Evolutionary conservation across 1,284 basidiomycete genomes (phyloP).

Genomic region (Gymnopus androsaceus): DNA sequence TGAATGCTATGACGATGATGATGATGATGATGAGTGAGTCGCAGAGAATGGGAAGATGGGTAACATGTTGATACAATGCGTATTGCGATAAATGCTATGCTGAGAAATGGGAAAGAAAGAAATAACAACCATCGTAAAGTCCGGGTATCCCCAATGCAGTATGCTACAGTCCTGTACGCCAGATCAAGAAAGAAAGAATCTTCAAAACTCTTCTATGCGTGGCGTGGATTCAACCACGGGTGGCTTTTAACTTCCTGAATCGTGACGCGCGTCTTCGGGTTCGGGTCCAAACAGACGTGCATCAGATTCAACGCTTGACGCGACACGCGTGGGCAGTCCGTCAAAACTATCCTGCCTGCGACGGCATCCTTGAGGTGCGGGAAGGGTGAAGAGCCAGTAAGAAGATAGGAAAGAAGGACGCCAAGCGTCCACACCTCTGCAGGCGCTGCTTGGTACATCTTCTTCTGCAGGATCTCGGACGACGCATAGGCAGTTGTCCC

Average conservation of each 20-base stretch:
- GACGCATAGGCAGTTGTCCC: conserved; percentile 82
- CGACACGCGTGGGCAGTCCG: conserved; percentile 40
- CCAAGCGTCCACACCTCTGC: conserved; percentile 94
- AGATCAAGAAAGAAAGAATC: neutral
- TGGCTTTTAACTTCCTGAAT: conserved; percentile 76
- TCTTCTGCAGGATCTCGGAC: conserved; percentile 79
- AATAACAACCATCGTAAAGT: neutral
- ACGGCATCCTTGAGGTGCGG: conserved; percentile 71
- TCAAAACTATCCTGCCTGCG: conserved; percentile 50
- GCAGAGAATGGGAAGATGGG: neutral
- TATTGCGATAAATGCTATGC: neutral
- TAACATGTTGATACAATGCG: conserved; percentile 6
- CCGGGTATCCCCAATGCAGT: neutral
- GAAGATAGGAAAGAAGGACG: conserved; percentile 82
- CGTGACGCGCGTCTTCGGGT: conserved; percentile 66
- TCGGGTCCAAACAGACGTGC: conserved; percentile 71
- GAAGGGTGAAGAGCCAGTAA: conserved; percentile 87
- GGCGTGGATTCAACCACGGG: conserved; percentile 58
- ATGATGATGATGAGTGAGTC: neutral
- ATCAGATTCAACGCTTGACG: conserved; percentile 60
- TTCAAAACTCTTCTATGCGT: neutral
- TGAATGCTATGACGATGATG: neutral
- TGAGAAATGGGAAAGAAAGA: neutral
- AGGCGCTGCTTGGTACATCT: conserved; percentile 73
- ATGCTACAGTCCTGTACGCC: neutral